Conservation (phyloP, 192 early-diverging fungal genomes). For the Lunasporangiospora selenospora region DNA sequence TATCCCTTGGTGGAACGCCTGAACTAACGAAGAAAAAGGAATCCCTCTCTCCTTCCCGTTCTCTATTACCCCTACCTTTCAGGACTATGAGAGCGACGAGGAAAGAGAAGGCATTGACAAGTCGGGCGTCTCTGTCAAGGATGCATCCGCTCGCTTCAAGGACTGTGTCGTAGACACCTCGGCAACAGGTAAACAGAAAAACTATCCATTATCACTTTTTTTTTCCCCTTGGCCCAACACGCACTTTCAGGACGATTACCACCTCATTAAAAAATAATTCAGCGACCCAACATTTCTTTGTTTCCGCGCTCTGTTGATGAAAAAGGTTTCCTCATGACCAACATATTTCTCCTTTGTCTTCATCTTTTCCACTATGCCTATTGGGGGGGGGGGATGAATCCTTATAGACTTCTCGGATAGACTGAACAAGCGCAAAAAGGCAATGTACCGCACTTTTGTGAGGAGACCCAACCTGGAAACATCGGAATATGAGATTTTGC, state of each 20-base stretch:
- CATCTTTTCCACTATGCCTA: background rate
- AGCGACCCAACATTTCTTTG: no score
- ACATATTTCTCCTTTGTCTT: background rate
- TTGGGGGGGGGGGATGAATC: no score
- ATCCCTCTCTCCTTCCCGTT: background rate
- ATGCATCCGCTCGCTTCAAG: constrained; percentile 66
- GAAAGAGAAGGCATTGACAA: constrained; percentile 66
- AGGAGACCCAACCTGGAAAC: constrained; percentile 58
- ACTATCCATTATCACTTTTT: no score
- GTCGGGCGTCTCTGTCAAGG: constrained; percentile 57
- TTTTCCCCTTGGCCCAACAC: no score
- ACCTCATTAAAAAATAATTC: no score
- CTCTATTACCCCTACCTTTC: background rate
- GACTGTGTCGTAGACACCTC: constrained; percentile 56
- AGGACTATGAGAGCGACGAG: constrained; percentile 57
- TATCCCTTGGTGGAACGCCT: no score
- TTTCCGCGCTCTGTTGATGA: no score
- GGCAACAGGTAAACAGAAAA: constrained; percentile 64
- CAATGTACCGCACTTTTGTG: constrained; percentile 64
- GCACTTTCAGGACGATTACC: no score
- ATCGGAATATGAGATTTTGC: constrained; percentile 60
- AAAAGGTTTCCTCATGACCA: no score
- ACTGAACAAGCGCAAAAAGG: constrained; percentile 61
- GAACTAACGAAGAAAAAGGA: background rate
- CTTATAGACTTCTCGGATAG: constrained; percentile 62